phyloP scores from a whole-genome alignment of 345 rosid genomes.

The Syzygium grande region DNA sequence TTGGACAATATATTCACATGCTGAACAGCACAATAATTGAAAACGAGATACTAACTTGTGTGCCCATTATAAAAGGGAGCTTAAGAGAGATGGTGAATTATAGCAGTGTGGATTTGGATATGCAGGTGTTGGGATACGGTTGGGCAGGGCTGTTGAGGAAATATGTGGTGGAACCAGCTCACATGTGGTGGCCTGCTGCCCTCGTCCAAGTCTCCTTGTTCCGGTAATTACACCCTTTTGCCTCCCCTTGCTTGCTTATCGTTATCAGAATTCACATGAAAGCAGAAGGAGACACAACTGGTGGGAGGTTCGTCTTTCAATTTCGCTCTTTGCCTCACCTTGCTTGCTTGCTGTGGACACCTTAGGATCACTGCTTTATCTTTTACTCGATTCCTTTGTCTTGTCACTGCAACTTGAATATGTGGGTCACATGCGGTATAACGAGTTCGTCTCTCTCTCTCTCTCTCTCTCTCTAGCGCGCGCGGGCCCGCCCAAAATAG shows the following conservation, averaged over 20 bases:
- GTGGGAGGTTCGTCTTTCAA: neutral
- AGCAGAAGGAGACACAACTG: neutral
- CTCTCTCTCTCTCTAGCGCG: neutral
- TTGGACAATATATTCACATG: too few species aligned
- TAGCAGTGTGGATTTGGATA: neutral
- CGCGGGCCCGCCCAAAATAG: neutral
- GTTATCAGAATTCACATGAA: neutral
- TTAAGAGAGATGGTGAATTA: neutral
- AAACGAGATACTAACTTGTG: neutral
- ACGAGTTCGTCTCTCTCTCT: neutral
- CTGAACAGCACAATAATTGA: too few species aligned
- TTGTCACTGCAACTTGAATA: neutral
- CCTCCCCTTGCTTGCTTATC: neutral
- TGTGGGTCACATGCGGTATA: neutral
- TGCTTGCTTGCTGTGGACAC: neutral
- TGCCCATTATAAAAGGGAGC: neutral
- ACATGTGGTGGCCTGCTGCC: slow-evolving; percentile 95
- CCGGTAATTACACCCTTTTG: slow-evolving; percentile 26
- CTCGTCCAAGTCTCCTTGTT: slow-evolving; percentile 86
- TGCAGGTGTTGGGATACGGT: slow-evolving; percentile 79
- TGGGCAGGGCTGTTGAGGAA: slow-evolving; percentile 93
- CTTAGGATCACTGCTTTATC: neutral
- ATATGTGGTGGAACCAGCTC: slow-evolving; percentile 92
- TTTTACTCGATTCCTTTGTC: neutral
- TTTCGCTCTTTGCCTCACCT: too few species aligned